These are phyloP conservation scores for Verticillium longisporum DNA, from an alignment of 2,329 filamentous ascomycete species.

Conservation along the genomic window DNA sequence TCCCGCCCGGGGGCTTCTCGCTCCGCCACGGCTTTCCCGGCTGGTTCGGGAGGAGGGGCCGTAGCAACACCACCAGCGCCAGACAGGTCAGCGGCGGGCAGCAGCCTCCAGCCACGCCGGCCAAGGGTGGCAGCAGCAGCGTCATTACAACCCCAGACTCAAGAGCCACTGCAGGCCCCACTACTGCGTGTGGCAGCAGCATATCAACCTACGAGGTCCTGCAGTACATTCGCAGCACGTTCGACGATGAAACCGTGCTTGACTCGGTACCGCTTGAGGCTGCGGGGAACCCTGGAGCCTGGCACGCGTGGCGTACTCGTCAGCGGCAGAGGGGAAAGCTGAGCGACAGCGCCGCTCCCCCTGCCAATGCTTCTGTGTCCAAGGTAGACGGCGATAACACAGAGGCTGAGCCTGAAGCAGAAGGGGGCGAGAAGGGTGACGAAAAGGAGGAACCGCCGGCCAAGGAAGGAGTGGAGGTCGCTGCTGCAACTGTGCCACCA, in stretches of 20 bases:
- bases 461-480: neutral
- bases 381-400: neutral
- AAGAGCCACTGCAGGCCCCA: constrained; percentile 16
- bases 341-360: neutral
- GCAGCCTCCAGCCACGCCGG: constrained; percentile 16
- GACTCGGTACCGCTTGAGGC: constrained; percentile 75
- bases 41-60: constrained; percentile 68
- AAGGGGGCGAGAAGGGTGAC: neutral
- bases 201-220: constrained; percentile 58
- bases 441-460: neutral
- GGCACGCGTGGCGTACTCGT: constrained; percentile 85
- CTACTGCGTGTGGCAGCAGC: constrained; percentile 7
- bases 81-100: constrained; percentile 32
- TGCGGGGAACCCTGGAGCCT: constrained; percentile 84
- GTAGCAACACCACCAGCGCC: constrained; percentile 28
- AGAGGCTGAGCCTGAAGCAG: neutral
- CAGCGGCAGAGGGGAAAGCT: constrained; percentile 8
- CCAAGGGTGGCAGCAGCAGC: constrained; percentile 13
- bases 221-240: constrained; percentile 74
- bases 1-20: constrained; percentile 86
- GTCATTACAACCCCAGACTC: constrained; percentile 22
- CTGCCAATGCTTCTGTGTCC: neutral
- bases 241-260: constrained; percentile 69
- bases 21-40: constrained; percentile 82
- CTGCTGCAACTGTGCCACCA: constrained; percentile 1